Evolutionary conservation across 2,329 filamentous ascomycete species (phyloP), one percentile per base, ranked within the genome.

Genomic region (Pseudogymnoascus sp.): DNA sequence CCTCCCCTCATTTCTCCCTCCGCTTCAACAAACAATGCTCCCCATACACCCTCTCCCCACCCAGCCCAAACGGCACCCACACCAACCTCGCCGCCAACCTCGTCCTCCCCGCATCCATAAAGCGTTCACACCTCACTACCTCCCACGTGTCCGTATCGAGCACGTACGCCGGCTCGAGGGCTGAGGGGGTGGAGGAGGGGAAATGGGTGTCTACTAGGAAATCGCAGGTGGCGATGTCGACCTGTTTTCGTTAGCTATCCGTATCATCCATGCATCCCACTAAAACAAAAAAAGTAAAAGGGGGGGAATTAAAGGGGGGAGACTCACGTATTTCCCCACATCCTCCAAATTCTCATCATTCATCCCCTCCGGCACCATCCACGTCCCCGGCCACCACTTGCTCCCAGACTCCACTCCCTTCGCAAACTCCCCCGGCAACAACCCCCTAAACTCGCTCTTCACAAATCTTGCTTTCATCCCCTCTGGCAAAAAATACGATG

Each of bases 281-380:
- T 3, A 10, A 24, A 43, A 43, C 16, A 43, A 12, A 5, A 12
- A 43, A 24, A 22, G 28, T 16, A 41, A 61, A 60, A 8, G 46
- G 14, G 33, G 31, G 35, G 24, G n/a, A 11, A 28, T 8, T 19
- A 38, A 19, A 16, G 12, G 14, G 31, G 43, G 5, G 7, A 14
- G 2, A 73, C 83, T 78, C 72, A 87, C 89, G 74, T 98, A 96
- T 84, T 98, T 99, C 64, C 85, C 83, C 65, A 83, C 74, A 73
- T 99, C 95, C 75, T 97, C 93, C 67, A 87, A 80, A 71, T 99
- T 99, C 66, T 86, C 84, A 73, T 96, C 91, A 73, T 99, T 99
- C 86, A 99, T 91, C 2, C 93, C 93, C 59, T 80, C 78, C 0
- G 95, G 89, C 1, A 89, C 83, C 63, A 90, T 78, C 85, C 91